A percentile compares a stretch with the other conserved stretches of the same genome.
Evolutionary conservation across 164 flowering plant genomes (phyloP).

Genomic region (Euptelea pleiosperma): DNA sequence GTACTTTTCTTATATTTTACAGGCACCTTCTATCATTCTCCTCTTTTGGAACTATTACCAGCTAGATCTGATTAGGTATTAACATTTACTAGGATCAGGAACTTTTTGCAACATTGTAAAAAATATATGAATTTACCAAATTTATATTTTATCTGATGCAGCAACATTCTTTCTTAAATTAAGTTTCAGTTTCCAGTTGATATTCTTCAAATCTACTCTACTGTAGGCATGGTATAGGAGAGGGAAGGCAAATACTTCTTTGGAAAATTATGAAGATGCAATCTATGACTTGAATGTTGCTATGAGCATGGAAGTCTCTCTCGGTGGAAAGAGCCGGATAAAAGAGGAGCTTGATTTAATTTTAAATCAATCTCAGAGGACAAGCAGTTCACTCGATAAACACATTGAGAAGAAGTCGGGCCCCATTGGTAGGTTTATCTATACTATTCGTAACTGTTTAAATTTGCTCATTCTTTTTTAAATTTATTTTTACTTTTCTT

Average conservation of each 20-base stretch:
- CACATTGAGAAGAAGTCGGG: constrained; percentile 16
- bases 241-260: constrained; percentile 60
- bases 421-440: constrained; percentile 27
- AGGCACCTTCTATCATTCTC: too few species aligned
- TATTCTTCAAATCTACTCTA: constrained; percentile 7
- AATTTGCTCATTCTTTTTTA: not conserved
- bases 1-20: too few species aligned
- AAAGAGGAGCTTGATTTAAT: constrained; percentile 42
- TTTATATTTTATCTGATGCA: not conserved
- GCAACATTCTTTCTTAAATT: not conserved
- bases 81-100: not conserved
- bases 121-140: not conserved
- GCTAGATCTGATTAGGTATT: not conserved
- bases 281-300: constrained; percentile 56
- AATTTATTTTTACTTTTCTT: not conserved
- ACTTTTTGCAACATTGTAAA: not conserved
- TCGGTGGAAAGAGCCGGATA: constrained; percentile 53
- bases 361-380: constrained; percentile 19
- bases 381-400: constrained; percentile 13
- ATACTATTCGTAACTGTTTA: not conserved
- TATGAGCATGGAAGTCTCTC: constrained; percentile 44
- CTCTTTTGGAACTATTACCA: not conserved
- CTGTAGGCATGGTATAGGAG: constrained; percentile 90
- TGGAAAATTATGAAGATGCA: constrained; percentile 60
- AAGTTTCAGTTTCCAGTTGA: not conserved